Percentiles rank a stretch among this genome's conserved stretches.
phyloP scores from a whole-genome alignment of 768 basidiomycete genomes.

The Tremella yokohamensis region DNA sequence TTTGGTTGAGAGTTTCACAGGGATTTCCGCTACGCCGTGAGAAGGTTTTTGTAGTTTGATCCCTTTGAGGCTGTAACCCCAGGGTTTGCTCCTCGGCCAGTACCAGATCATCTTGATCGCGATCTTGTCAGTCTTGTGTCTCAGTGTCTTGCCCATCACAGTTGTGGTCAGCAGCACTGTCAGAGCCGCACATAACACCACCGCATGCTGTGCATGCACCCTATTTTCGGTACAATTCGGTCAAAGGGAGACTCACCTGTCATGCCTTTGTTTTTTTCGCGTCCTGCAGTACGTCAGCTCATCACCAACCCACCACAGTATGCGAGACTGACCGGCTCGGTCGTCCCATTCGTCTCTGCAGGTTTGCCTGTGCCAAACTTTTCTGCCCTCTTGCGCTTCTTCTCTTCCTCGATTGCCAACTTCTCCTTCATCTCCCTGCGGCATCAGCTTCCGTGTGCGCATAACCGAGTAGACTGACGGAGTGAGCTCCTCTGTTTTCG shows the following conservation, averaged over 20 bases:
- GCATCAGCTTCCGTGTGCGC: neutral
- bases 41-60: no score
- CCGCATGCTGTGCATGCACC: neutral
- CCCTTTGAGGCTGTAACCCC: no score
- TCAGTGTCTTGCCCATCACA: no score
- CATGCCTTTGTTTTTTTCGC: constrained; percentile 1
- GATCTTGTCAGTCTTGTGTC: no score
- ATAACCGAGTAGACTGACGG: constrained; percentile 23
- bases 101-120: no score
- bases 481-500: constrained; percentile 24
- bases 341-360: constrained; percentile 1
- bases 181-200: no score
- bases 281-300: neutral
- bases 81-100: no score
- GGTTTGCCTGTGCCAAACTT: constrained; percentile 40
- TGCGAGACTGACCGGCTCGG: neutral
- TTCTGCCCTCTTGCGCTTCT: constrained; percentile 47
- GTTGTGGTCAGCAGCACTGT: no score
- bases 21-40: no score
- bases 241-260: neutral
- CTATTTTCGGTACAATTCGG: constrained; percentile 1
- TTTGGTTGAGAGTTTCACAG: no score
- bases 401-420: constrained; percentile 45
- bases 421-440: constrained; percentile 38
- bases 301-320: neutral